A percentile compares a stretch with the other conserved stretches of the same genome.
These are phyloP conservation scores for Tylopilus intermedius DNA, from an alignment of 768 basidiomycete genomes.

Conservation along the genomic window DNA sequence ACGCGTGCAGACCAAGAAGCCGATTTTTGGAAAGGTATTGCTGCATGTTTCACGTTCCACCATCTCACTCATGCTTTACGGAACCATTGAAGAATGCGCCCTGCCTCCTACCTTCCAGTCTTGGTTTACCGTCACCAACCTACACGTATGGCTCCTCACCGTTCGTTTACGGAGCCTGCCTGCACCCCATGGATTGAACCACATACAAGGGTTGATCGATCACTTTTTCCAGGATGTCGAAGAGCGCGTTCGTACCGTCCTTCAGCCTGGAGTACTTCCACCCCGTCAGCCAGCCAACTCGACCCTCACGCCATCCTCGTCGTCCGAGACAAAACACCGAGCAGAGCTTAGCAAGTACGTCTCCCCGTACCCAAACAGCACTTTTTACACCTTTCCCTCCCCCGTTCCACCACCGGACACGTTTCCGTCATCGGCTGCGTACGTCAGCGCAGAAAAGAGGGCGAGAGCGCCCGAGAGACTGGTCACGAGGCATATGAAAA, in stretches of 20 bases:
- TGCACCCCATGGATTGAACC: slow-evolving; percentile 54
- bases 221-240: slow-evolving; percentile 96
- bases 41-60: not conserved
- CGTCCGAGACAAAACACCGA: slow-evolving; percentile 12
- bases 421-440: slow-evolving; percentile 25
- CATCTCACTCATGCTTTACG: not conserved
- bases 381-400: slow-evolving; percentile 28
- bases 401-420: slow-evolving; percentile 22
- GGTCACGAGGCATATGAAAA: slow-evolving; percentile 84
- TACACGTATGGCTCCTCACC: slow-evolving; percentile 88
- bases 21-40: slow-evolving; percentile 62
- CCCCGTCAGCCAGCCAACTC: slow-evolving; percentile 19
- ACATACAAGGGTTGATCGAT: slow-evolving; percentile 81
- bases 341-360: slow-evolving; percentile 19
- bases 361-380: slow-evolving; percentile 21
- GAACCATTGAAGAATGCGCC: slow-evolving; percentile 54
- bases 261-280: slow-evolving; percentile 48
- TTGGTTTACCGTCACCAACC: slow-evolving; percentile 91
- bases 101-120: slow-evolving; percentile 94
- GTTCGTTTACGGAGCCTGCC: slow-evolving; percentile 85
- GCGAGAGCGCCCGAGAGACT: slow-evolving; percentile 69
- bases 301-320: slow-evolving; percentile 1
- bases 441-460: slow-evolving; percentile 26
- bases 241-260: slow-evolving; percentile 77
- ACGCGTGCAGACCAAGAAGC: slow-evolving; percentile 53